Evolutionary conservation across 345 rosid species (phyloP).

Genomic region (Moringa oleifera): DNA sequence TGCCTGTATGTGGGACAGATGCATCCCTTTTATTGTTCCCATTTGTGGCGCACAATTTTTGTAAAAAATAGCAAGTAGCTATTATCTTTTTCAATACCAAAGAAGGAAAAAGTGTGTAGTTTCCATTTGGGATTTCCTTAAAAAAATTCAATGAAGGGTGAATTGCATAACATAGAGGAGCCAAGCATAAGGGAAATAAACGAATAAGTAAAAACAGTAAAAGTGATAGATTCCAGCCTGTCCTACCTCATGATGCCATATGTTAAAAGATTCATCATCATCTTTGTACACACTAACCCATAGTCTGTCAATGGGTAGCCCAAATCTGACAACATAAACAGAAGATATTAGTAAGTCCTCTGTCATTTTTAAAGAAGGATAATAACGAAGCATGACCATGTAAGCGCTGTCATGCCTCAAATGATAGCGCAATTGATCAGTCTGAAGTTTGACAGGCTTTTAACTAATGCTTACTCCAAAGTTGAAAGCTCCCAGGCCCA

Average conservation of each 20-base stretch:
- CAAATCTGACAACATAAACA: conserved; percentile 40
- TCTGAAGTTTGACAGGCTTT: conserved; percentile 5
- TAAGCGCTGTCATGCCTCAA: neutral
- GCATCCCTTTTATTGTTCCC: no score
- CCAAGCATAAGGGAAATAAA: neutral
- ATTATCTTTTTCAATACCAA: no score
- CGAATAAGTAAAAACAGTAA: neutral
- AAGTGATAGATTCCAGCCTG: conserved; percentile 5
- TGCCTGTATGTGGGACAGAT: no score
- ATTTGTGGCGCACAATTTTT: no score
- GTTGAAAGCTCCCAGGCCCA: conserved; percentile 99
- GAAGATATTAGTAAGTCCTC: neutral
- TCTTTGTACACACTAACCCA: conserved; percentile 85
- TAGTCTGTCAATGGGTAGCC: conserved; percentile 57
- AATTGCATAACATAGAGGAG: neutral
- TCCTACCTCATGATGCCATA: conserved; percentile 76
- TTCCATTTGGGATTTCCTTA: no score
- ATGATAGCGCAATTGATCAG: neutral
- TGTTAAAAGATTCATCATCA: conserved; percentile 83
- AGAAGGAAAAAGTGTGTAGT: no score
- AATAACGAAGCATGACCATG: conserved; percentile 1
- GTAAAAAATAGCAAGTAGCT: no score
- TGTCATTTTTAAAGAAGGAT: neutral
- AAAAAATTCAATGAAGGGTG: neutral
- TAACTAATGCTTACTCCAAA: conserved; percentile 43